These are phyloP conservation scores for Penicillium egyptiacum DNA, from an alignment of 495 filamentous ascomycete species.

Conservation along the genomic window DNA sequence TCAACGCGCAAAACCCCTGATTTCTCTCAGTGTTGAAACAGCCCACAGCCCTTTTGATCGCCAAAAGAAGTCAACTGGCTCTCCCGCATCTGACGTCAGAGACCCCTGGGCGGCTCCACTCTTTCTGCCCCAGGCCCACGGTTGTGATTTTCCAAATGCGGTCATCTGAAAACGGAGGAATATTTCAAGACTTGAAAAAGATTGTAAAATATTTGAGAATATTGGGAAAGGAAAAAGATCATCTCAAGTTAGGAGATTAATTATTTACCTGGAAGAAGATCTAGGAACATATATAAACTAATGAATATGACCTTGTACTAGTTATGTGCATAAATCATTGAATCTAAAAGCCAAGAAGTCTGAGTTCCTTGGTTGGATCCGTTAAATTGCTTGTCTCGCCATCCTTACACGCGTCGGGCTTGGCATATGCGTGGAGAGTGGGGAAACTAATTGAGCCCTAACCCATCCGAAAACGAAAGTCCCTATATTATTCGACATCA, in stretches of 20 bases:
- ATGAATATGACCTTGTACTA: not conserved
- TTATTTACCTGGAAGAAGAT: not conserved
- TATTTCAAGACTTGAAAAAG: not conserved
- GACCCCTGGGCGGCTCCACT: conserved; percentile 10
- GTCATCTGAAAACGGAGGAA: not conserved
- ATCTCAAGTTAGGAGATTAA: too few species aligned
- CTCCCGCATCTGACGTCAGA: conserved; percentile 13
- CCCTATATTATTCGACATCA: not conserved
- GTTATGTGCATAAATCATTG: not conserved
- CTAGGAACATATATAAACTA: not conserved
- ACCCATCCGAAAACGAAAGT: not conserved
- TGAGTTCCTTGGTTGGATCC: conserved; percentile 2
- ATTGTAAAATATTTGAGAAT: too few species aligned
- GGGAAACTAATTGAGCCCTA: not conserved
- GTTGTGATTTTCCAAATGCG: not conserved
- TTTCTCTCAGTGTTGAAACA: not conserved
- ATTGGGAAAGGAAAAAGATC: too few species aligned
- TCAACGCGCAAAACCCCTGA: not conserved
- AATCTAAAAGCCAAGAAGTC: conserved; percentile 3
- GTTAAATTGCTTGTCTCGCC: conserved; percentile 2
- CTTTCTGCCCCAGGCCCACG: not conserved
- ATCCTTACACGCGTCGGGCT: conserved; percentile 9
- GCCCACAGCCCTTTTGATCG: conserved; percentile 5
- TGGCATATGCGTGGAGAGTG: conserved; percentile 4
- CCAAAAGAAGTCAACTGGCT: conserved; percentile 1